phyloP scores from a whole-genome alignment of 2,329 filamentous ascomycete genomes.

The Neonectria punicea region DNA sequence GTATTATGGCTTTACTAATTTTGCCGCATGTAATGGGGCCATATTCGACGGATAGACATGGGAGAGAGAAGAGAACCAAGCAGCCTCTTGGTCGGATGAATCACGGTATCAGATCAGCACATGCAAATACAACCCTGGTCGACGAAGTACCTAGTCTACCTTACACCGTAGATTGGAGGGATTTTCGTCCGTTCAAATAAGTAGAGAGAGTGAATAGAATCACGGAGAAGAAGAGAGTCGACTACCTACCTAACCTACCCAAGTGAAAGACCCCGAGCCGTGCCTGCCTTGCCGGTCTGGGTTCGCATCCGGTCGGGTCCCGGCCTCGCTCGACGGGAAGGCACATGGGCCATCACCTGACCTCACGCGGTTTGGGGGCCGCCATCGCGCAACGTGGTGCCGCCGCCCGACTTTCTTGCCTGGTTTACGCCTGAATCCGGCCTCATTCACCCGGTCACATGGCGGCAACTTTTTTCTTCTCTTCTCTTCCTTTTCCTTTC shows the following conservation, averaged over 20 bases:
- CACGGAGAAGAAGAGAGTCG: neutral
- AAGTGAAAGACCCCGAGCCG: neutral
- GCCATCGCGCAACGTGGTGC: slow-evolving; percentile 26
- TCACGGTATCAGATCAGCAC: neutral
- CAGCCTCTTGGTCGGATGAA: neutral
- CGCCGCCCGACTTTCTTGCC: neutral
- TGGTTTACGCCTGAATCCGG: neutral
- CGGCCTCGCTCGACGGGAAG: neutral
- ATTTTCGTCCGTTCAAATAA: neutral
- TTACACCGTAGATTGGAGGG: neutral
- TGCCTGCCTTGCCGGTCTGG: neutral
- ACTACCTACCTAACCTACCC: too few species aligned
- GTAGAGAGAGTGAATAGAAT: neutral
- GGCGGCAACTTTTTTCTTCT: neutral
- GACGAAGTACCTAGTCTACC: neutral
- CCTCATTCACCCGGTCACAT: slow-evolving; percentile 10
- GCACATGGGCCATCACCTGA: slow-evolving; percentile 22
- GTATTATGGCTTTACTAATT: neutral
- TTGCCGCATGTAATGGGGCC: neutral
- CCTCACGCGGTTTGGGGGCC: slow-evolving; percentile 25
- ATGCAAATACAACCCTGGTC: neutral
- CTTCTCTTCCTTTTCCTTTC: neutral
- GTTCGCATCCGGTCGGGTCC: neutral
- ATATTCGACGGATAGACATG: neutral
- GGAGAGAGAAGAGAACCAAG: neutral